phyloP scores from a whole-genome alignment of 2,329 filamentous ascomycete species.

The Ophiostoma ips region DNA sequence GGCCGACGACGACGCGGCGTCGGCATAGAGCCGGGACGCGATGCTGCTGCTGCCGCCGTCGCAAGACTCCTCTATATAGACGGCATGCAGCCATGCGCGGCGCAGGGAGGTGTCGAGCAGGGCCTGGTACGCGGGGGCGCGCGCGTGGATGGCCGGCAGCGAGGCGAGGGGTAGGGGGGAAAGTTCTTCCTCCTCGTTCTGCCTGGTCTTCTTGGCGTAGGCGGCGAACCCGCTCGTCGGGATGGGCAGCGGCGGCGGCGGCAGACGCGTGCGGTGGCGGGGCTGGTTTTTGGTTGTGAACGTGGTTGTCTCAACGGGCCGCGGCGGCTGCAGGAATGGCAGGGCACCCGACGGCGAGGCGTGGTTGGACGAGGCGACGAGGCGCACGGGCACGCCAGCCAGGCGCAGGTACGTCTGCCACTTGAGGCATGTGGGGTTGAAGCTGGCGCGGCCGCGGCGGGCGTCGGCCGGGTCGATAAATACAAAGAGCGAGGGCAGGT shows the following conservation, averaged over 20 bases:
- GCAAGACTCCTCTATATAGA: slow-evolving; percentile 47
- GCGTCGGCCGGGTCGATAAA: slow-evolving; percentile 58
- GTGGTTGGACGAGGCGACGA: slow-evolving; percentile 73
- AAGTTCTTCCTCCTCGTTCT: slow-evolving; percentile 1
- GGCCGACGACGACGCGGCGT: slow-evolving; percentile 41
- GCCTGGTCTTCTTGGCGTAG: slow-evolving; percentile 11
- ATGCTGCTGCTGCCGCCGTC: slow-evolving; percentile 28
- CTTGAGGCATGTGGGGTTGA: slow-evolving; percentile 85
- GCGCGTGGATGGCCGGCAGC: slow-evolving; percentile 20
- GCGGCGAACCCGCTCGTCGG: slow-evolving; percentile 15
- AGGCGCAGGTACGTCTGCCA: slow-evolving; percentile 93
- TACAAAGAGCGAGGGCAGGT: slow-evolving; percentile 52
- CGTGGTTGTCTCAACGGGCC: neutral
- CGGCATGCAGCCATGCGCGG: slow-evolving; percentile 66
- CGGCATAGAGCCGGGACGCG: slow-evolving; percentile 57
- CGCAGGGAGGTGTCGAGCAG: slow-evolving; percentile 67
- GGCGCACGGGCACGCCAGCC: slow-evolving; percentile 50
- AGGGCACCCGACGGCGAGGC: slow-evolving; percentile 80
- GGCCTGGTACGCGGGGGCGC: slow-evolving; percentile 62
- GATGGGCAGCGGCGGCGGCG: slow-evolving; percentile 15
- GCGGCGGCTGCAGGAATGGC: slow-evolving; percentile 62
- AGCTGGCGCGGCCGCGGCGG: slow-evolving; percentile 51
- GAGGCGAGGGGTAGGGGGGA: neutral
- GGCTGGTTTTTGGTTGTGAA: neutral
- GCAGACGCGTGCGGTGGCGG: neutral